Base-by-base conservation (phyloP, 2,329 filamentous ascomycete genomes). In the Didymella keratinophila region DNA sequence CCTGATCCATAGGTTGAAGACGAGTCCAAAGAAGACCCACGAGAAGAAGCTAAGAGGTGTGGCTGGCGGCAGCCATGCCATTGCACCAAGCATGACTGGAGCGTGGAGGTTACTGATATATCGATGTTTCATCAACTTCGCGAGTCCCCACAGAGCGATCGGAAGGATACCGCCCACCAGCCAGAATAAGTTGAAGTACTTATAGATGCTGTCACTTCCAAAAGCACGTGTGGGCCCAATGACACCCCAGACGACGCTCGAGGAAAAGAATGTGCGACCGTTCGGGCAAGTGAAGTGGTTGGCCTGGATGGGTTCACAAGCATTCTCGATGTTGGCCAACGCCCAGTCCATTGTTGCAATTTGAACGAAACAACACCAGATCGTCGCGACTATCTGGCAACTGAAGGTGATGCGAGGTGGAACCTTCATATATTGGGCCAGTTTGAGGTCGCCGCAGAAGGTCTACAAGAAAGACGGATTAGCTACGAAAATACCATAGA, bases 201-300 rank as follows among this genome's bases (percentile, higher is more conserved):
- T 82, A 78, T 89, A 89, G 65, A 89, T 82, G 61, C 86, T 82
- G 4, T 85, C 86, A 0, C 84, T 84, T 1, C 84, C 86, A 77
- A 89, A 89, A 72, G 89, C 85, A 63, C 86, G 84, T 0, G 82
- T 80, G 0, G 87, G 87, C 1, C 87, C 87, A 56, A 89, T 84
- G 37, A 88, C 82, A 14, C 87, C 87, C 87, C 87, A 90, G 62
- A 89, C 89, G 28, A 90, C 84, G 0, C 85, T 87, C 0, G 87
- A 86, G 9, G 86, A 83, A 68, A 88, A 89, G 71, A 89, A 89
- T 36, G 88, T 86, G 11, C 83, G 80, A 2, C 86, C 87, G 4
- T 86, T 86, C 0, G 86, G 86, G 60, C 87, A 89, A 2, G 84
- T 86, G 65, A 89, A 89, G 64, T 84, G 82, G 21, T 66, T 65